Evolutionary conservation across 805 yeast species (phyloP).

Genomic region (Phaffomyces thermotolerans): DNA sequence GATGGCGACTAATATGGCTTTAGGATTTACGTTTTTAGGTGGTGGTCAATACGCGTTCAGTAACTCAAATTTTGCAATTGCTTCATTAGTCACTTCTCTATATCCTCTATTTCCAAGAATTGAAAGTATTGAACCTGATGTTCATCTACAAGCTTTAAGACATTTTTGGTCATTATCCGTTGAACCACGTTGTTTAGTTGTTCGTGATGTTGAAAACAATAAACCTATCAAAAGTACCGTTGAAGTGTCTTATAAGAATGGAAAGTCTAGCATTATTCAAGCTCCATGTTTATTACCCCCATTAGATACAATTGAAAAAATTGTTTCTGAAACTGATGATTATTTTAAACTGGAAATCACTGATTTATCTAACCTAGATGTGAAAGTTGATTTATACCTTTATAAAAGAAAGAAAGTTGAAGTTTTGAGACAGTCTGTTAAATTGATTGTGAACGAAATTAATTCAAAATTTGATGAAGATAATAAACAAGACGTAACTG

Average conservation of each 20-base stretch:
- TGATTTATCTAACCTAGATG: conserved; percentile 30
- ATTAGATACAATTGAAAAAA: conserved; percentile 38
- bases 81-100: conserved; percentile 63
- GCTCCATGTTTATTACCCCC: conserved; percentile 72
- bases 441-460: conserved; percentile 17
- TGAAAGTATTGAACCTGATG: conserved; percentile 35
- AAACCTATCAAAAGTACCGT: conserved; percentile 44
- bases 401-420: conserved; percentile 32
- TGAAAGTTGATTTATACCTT: conserved; percentile 33
- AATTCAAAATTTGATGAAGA: conserved; percentile 15
- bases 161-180: conserved; percentile 88
- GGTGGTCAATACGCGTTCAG: conserved; percentile 87
- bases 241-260: conserved; percentile 30
- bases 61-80: conserved; percentile 53
- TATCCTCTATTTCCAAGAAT: conserved; percentile 64
- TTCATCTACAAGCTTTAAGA: conserved; percentile 76
- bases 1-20: conserved; percentile 70
- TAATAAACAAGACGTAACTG: background rate
- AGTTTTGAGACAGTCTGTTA: conserved; percentile 30
- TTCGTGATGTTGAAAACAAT: conserved; percentile 59
- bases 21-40: conserved; percentile 85
- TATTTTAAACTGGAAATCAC: conserved; percentile 44
- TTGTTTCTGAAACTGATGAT: conserved; percentile 40
- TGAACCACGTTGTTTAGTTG: conserved; percentile 72
- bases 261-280: conserved; percentile 25